These are phyloP conservation scores for Sugiyamaella japonica DNA, from an alignment of 1,139 yeast species.

Conservation along the genomic window DNA sequence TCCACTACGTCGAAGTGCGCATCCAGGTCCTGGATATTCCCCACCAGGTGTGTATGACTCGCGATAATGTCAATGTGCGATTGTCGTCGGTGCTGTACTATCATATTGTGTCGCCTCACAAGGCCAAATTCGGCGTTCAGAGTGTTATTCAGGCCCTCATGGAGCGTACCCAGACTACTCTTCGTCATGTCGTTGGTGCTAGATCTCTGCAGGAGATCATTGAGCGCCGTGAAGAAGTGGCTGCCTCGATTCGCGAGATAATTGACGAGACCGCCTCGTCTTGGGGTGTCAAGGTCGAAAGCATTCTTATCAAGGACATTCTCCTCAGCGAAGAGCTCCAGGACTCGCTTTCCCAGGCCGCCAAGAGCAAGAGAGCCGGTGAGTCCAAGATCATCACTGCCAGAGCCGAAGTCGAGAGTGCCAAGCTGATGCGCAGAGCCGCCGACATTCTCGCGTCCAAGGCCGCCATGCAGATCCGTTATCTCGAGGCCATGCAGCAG, in stretches of 20 bases:
- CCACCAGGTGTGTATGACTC: conserved; percentile 65
- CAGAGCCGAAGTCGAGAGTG: conserved; percentile 73
- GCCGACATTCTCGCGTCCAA: conserved; percentile 75
- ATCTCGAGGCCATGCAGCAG: conserved; percentile 74
- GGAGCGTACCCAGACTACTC: conserved; percentile 73
- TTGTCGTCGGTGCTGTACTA: conserved; percentile 69
- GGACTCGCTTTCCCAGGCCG: conserved; percentile 67
- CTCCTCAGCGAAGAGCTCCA: conserved; percentile 58
- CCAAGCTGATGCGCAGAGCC: conserved; percentile 76
- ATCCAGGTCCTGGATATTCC: conserved; percentile 66
- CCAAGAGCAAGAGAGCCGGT: conserved; percentile 75
- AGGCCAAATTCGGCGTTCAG: conserved; percentile 60
- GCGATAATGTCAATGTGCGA: conserved; percentile 64
- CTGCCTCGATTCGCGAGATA: conserved; percentile 61
- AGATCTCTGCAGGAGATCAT: conserved; percentile 70
- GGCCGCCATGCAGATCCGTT: conserved; percentile 79
- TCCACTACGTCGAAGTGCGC: conserved; percentile 56
- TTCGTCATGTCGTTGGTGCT: conserved; percentile 72
- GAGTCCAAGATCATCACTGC: conserved; percentile 77
- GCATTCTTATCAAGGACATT: conserved; percentile 69
- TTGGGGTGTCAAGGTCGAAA: conserved; percentile 75
- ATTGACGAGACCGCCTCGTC: conserved; percentile 63
- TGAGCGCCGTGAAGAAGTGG: conserved; percentile 73
- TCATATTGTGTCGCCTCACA: conserved; percentile 68
- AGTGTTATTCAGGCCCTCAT: conserved; percentile 59